Percentiles rank a stretch among this genome's conserved stretches.
phyloP scores from a whole-genome alignment of 768 basidiomycete genomes.

The Kwoniella dejecticola region DNA sequence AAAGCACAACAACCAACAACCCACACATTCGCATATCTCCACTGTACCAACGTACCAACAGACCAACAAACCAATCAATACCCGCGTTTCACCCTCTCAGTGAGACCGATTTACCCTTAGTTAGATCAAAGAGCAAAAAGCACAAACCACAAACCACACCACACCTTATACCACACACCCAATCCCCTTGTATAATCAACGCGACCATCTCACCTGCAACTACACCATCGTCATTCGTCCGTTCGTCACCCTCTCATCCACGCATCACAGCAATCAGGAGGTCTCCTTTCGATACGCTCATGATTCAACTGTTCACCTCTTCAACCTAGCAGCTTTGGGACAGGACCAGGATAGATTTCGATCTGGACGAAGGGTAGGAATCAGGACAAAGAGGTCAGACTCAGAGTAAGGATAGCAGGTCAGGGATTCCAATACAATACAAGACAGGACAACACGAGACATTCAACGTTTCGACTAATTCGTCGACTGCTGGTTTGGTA shows the following conservation, averaged over 20 bases:
- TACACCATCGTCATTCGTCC: conserved; percentile 1
- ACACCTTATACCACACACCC: no score
- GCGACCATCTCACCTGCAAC: not conserved
- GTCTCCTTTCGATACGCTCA: no score
- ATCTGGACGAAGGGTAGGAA: conserved; percentile 20
- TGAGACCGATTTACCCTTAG: no score
- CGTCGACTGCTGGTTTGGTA: not conserved
- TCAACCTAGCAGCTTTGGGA: no score
- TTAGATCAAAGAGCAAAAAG: no score
- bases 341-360: conserved; percentile 6
- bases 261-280: no score
- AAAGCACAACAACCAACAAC: no score
- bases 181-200: not conserved
- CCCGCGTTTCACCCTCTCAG: no score
- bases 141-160: no score
- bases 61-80: no score
- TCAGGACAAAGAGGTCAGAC: not conserved
- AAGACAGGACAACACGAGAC: not conserved
- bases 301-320: conserved; percentile 6
- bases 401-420: not conserved
- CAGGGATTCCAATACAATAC: not conserved
- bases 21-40: not conserved
- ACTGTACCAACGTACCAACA: no score
- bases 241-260: no score
- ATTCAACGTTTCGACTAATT: not conserved